Percentiles rank a stretch among this genome's conserved stretches.
Evolutionary conservation across 2,329 filamentous ascomycete genomes (phyloP).

Genomic region (Tympanopsis confertula): DNA sequence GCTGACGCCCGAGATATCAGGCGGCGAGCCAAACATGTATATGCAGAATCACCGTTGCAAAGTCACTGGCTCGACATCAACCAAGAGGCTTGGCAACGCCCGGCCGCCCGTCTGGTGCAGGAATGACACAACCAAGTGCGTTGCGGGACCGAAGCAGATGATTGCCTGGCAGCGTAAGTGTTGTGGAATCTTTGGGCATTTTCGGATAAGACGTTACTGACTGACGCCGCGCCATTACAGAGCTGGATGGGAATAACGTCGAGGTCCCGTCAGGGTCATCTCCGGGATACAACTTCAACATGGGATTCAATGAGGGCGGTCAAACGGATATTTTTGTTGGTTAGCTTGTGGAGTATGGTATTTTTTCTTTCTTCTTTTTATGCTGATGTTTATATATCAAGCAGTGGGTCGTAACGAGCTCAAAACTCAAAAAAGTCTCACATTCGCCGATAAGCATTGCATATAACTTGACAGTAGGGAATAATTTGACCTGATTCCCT

Average conservation of each 20-base stretch:
- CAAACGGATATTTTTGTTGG: slow-evolving; percentile 16
- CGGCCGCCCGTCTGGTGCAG: slow-evolving; percentile 28
- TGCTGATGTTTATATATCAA: too few species aligned
- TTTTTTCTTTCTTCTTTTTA: too few species aligned
- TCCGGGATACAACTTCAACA: slow-evolving; percentile 18
- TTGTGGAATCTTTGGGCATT: too few species aligned
- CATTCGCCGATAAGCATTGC: too few species aligned
- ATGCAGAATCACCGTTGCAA: slow-evolving; percentile 38
- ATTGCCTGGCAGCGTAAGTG: slow-evolving; percentile 30
- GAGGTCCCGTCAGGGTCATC: slow-evolving; percentile 10
- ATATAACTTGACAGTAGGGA: too few species aligned
- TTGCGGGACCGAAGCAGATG: slow-evolving; percentile 36
- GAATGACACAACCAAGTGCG: slow-evolving; percentile 25
- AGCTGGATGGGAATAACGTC: slow-evolving; percentile 20
- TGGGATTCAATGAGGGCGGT: slow-evolving; percentile 18
- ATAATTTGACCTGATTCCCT: too few species aligned
- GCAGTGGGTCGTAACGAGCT: too few species aligned
- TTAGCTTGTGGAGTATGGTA: not conserved
- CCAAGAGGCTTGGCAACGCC: slow-evolving; percentile 24
- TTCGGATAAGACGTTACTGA: too few species aligned
- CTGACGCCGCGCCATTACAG: too few species aligned
- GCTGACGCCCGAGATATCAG: not conserved
- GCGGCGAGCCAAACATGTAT: slow-evolving; percentile 25
- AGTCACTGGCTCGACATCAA: slow-evolving; percentile 25
- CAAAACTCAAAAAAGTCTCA: too few species aligned